Base-by-base conservation (phyloP, 169 alveolate genomes). In the Cryptosporidium muris region DNA sequence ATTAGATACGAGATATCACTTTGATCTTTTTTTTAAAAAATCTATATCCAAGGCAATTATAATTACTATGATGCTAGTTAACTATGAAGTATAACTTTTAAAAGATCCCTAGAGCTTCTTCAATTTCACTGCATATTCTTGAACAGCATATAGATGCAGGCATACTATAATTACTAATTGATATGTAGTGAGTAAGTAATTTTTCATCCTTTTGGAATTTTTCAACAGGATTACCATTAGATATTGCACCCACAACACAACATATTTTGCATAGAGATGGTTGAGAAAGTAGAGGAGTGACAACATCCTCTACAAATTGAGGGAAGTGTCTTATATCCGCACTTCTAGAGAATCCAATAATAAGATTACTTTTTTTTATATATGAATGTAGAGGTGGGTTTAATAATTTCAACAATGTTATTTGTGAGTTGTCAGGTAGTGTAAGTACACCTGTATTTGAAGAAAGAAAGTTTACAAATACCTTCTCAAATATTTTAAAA, bases 91-190 rank as follows among this genome's bases (percentile, higher is more conserved):
- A 25, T 25, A 25, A 25, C 3, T 8, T 45, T 34, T 40, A 74
- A 60, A 54, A 37, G 51, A 88, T 49, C 40, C 36, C 65, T 40
- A 52, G 67, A 47, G 65, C 38, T 62, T 80, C 81, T 63, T 74
- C 85, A 47, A 74, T 34, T 36, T 74, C 85, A 54, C 85, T n/a
- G 3, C 85, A 74, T 11, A 74, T 60, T 42, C 60, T 74, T 43
- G 85, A 47, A 38, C 85, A 74, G 25, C 85, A 74, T 25, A 74
- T 74, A 43, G 54, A 60, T 38, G 85, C 25, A 11, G 85, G 85
- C 16, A 74, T 58, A 60, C 68, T 74, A 60, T 58, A 6, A 25
- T 74, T 68, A 7, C 65, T 45, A 25, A 74, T 25, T 3, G 85
- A 74, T 43, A 74, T 56, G 14, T 54, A 74, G 49, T 74, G 63